These are phyloP conservation scores for Paspalum notatum DNA, from an alignment of 176 grass and related monocot species.

Conservation along the genomic window DNA sequence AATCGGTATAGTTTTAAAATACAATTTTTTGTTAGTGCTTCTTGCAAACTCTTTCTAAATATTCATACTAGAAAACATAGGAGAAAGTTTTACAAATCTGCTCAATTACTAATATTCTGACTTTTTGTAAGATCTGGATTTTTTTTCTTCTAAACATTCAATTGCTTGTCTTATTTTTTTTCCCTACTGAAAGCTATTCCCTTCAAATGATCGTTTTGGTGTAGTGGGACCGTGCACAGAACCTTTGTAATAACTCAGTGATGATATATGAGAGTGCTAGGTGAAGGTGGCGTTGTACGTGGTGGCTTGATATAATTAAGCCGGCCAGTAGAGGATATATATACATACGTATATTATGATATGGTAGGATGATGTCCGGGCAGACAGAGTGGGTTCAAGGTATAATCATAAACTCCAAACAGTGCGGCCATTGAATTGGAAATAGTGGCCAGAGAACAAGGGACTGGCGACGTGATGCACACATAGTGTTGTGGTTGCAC, in stretches of 20 bases:
- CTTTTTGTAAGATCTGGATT: not conserved
- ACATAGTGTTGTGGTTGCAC: slow-evolving; percentile 80
- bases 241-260: not conserved
- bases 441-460: slow-evolving; percentile 84
- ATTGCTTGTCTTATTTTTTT: not conserved
- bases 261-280: not conserved
- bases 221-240: not conserved
- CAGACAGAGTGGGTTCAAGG: slow-evolving; percentile 81
- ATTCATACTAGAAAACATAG: no score
- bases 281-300: slow-evolving; percentile 3
- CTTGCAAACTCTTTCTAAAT: no score
- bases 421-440: slow-evolving; percentile 78
- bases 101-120: no score
- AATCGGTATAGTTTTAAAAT: no score
- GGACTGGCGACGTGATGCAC: slow-evolving; percentile 58
- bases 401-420: slow-evolving; percentile 76
- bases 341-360: not conserved
- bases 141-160: not conserved
- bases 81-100: no score
- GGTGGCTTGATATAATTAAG: not conserved
- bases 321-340: not conserved
- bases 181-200: not conserved
- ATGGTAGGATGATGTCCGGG: slow-evolving; percentile 16
- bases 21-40: no score
- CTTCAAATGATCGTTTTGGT: not conserved